These are phyloP conservation scores for Plenodomus tracheiphilus DNA, from an alignment of 2,329 filamentous ascomycete species.

Conservation along the genomic window DNA sequence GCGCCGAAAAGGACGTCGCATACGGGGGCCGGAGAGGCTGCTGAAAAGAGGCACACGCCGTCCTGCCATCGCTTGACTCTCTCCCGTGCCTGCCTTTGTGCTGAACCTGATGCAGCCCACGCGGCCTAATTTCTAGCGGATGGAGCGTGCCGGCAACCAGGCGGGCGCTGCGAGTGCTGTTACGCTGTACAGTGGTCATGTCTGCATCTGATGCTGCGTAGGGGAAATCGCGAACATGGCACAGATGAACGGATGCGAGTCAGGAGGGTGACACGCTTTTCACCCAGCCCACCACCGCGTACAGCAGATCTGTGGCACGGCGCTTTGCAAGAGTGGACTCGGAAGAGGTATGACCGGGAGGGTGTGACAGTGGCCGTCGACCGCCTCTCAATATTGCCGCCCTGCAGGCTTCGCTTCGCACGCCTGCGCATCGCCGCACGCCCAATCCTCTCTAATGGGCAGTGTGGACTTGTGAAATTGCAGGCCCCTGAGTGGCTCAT, in stretches of 20 bases:
- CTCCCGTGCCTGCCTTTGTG: constrained; percentile 40
- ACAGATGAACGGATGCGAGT: constrained; percentile 9
- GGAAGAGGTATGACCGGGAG: constrained; percentile 8
- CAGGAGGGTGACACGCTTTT: constrained; percentile 10
- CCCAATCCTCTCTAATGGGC: constrained; percentile 21
- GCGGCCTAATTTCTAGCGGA: constrained; percentile 24
- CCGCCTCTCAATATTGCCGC: constrained; percentile 19
- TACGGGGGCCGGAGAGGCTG: constrained; percentile 35
- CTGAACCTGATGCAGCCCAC: constrained; percentile 36
- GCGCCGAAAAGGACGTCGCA: constrained; percentile 33
- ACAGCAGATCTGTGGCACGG: constrained; percentile 3
- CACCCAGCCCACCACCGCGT: constrained; percentile 1
- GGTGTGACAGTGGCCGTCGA: constrained; percentile 11
- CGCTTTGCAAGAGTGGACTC: constrained; percentile 2
- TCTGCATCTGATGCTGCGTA: background rate
- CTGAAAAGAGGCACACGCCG: constrained; percentile 34
- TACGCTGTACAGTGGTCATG: constrained; percentile 1
- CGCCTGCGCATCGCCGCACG: constrained; percentile 17
- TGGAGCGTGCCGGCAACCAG: constrained; percentile 21
- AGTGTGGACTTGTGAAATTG: constrained; percentile 12
- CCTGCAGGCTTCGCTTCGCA: constrained; percentile 19
- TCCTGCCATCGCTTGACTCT: constrained; percentile 24
- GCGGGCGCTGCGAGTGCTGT: constrained; percentile 32
- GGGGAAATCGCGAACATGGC: background rate
- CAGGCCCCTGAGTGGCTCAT: constrained; percentile 13